Evolutionary conservation across 768 basidiomycete genomes (phyloP).

Genomic region (Gyrodon lividus): DNA sequence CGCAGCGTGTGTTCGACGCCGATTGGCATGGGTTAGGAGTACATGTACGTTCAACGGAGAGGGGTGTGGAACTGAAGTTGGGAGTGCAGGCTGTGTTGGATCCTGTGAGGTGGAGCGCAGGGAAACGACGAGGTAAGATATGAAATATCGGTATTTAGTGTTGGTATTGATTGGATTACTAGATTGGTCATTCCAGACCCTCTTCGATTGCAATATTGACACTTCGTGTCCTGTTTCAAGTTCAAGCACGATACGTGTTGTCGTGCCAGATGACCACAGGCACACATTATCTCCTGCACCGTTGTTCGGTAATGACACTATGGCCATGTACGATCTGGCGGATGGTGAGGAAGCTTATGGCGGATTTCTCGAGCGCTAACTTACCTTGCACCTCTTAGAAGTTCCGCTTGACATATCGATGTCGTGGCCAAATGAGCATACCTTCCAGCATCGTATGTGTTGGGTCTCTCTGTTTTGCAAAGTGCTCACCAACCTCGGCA

Average conservation of each 20-base stretch:
- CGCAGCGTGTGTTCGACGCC: conserved; percentile 83
- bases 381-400: conserved; percentile 6
- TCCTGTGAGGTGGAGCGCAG: conserved; percentile 58
- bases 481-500: conserved; percentile 18
- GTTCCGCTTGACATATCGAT: conserved; percentile 55
- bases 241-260: conserved; percentile 53
- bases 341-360: conserved; percentile 36
- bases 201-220: conserved; percentile 69
- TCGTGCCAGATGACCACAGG: conserved; percentile 40
- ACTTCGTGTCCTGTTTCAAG: conserved; percentile 67
- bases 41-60: conserved; percentile 63
- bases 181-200: conserved; percentile 74
- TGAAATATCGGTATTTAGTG: neutral
- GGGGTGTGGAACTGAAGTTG: conserved; percentile 63
- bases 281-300: conserved; percentile 58
- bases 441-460: conserved; percentile 59
- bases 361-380: neutral
- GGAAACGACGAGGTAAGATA: conserved; percentile 52
- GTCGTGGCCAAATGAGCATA: conserved; percentile 48
- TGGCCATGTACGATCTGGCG: conserved; percentile 49
- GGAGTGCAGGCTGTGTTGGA: conserved; percentile 78
- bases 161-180: conserved; percentile 5
- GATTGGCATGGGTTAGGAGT: conserved; percentile 90
- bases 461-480: neutral
- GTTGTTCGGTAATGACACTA: conserved; percentile 28